Evolutionary conservation across 75 land plant species (phyloP).

Genomic region (Larix kaempferi): DNA sequence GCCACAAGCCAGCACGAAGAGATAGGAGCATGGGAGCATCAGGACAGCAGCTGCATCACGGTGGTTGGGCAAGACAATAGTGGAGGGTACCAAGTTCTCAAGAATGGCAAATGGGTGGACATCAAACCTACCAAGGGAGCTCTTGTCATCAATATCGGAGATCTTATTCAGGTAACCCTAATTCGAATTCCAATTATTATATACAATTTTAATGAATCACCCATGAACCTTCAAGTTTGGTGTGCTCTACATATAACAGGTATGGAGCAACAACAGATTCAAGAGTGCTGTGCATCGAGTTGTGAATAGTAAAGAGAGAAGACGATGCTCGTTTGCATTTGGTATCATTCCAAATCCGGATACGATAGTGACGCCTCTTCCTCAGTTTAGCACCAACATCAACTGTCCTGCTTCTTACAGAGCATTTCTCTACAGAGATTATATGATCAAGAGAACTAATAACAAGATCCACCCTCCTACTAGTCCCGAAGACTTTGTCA

Average conservation of each 20-base stretch:
- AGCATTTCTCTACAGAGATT: background rate
- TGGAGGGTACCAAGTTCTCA: constrained; percentile 53
- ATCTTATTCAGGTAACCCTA: constrained; percentile 43
- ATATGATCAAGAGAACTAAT: background rate
- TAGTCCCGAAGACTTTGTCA: background rate
- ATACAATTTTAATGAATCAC: no score
- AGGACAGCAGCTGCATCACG: constrained; percentile 41
- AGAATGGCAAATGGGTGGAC: constrained; percentile 47
- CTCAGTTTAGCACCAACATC: background rate
- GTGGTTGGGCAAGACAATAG: constrained; percentile 45
- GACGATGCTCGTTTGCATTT: background rate
- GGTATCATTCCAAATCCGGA: background rate
- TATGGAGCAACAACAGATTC: constrained; percentile 1
- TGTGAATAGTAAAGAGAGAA: background rate
- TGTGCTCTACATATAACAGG: background rate
- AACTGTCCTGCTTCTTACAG: background rate
- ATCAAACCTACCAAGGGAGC: constrained; percentile 28
- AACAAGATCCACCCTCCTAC: constrained; percentile 3
- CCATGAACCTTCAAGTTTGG: no score
- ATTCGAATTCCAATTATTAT: no score
- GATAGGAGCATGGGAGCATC: constrained; percentile 35
- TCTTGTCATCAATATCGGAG: constrained; percentile 47
- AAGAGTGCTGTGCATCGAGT: constrained; percentile 7
- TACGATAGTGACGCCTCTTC: background rate
- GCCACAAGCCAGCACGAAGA: constrained; percentile 8